Evolutionary conservation across 2,329 filamentous ascomycete genomes (phyloP).

Genomic region (Fusarium brevicatenulatum): DNA sequence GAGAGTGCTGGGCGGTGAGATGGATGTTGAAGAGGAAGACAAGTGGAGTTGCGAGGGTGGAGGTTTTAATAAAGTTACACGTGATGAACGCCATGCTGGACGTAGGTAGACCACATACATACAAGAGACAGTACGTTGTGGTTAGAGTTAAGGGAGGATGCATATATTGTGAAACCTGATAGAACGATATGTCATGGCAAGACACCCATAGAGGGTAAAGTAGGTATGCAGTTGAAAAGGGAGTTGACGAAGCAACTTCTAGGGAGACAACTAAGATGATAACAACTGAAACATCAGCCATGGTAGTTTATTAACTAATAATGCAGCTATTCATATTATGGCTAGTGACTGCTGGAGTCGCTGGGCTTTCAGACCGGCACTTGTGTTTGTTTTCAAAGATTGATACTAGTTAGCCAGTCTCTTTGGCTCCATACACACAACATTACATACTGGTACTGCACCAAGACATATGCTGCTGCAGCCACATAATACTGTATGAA

Average conservation of each 20-base stretch:
- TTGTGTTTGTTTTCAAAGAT: background rate
- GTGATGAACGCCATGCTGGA: conserved; percentile 29
- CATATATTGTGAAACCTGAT: background rate
- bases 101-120: background rate
- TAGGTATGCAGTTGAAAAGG: background rate
- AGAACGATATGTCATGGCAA: background rate
- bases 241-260: conserved; percentile 23
- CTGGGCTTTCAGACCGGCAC: conserved; percentile 14
- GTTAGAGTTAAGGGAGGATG: background rate
- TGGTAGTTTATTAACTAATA: background rate
- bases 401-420: background rate
- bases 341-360: conserved; percentile 5
- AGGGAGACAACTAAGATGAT: background rate
- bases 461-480: conserved; percentile 9
- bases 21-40: background rate
- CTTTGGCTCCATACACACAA: background rate
- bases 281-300: conserved; percentile 12
- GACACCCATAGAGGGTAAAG: background rate
- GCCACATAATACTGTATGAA: background rate
- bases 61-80: conserved; percentile 21
- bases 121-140: background rate
- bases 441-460: background rate
- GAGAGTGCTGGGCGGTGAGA: conserved; percentile 28
- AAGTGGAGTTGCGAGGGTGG: conserved; percentile 3
- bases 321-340: background rate